A percentile compares a stretch with the other conserved stretches of the same genome.
These are phyloP conservation scores for Monosporascus cannonballus DNA, from an alignment of 2,329 filamentous ascomycete genomes.

Conservation along the genomic window DNA sequence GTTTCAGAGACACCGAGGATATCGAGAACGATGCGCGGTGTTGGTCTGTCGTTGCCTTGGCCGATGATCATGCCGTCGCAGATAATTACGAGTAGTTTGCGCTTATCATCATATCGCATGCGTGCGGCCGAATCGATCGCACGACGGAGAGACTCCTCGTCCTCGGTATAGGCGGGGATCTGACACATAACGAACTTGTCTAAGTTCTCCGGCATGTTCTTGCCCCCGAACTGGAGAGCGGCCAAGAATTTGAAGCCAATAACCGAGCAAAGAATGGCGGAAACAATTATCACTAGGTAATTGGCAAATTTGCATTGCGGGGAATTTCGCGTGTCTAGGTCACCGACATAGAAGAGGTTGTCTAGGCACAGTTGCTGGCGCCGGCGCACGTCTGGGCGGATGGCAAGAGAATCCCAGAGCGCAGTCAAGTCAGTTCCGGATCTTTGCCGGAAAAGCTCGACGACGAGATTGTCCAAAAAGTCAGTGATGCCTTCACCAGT, in stretches of 20 bases:
- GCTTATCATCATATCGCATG: constrained; percentile 97
- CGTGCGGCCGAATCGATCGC: constrained; percentile 93
- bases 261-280: constrained; percentile 70
- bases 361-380: constrained; percentile 81
- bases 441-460: constrained; percentile 69
- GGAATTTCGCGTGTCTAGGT: constrained; percentile 87
- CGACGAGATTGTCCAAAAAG: constrained; percentile 75
- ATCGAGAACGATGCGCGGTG: constrained; percentile 90
- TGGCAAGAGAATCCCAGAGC: constrained; percentile 66
- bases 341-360: constrained; percentile 90
- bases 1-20: constrained; percentile 93
- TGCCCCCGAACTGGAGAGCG: constrained; percentile 85
- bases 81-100: constrained; percentile 85
- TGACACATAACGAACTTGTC: constrained; percentile 99
- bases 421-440: constrained; percentile 77
- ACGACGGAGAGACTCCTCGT: constrained; percentile 93
- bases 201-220: constrained; percentile 88
- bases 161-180: constrained; percentile 95
- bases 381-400: constrained; percentile 50
- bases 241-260: constrained; percentile 97
- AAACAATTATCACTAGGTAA: constrained; percentile 84
- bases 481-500: constrained; percentile 48
- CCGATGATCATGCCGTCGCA: constrained; percentile 99
- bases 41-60: constrained; percentile 93
- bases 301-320: constrained; percentile 77